These are phyloP conservation scores for Vaccinium corymbosum DNA, from an alignment of 148 eudicot genomes.

Conservation along the genomic window DNA sequence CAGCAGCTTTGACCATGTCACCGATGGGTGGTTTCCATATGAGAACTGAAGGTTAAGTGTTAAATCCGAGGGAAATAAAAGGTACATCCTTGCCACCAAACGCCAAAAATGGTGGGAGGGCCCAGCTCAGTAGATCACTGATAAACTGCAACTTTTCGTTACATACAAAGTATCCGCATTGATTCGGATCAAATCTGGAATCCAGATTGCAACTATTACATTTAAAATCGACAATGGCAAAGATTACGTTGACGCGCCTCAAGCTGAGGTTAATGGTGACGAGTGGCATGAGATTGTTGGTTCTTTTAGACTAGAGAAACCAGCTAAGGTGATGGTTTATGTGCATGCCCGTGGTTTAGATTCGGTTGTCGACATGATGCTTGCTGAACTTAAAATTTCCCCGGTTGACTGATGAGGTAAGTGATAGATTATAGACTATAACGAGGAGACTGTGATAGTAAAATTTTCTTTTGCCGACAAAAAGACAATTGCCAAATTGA, in stretches of 20 bases:
- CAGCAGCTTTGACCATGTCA: no score
- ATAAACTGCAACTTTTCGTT: constrained; percentile 59
- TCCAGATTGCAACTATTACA: constrained; percentile 39
- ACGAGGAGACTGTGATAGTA: not conserved
- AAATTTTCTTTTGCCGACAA: no score
- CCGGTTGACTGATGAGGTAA: constrained; percentile 85
- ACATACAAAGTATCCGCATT: constrained; percentile 97
- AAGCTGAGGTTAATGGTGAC: constrained; percentile 52
- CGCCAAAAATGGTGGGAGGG: constrained; percentile 93
- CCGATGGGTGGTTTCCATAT: no score
- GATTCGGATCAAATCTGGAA: constrained; percentile 62
- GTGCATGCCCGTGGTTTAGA: constrained; percentile 59
- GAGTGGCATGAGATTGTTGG: constrained; percentile 89
- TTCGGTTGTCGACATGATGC: constrained; percentile 71
- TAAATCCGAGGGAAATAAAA: not conserved
- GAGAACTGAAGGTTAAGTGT: no score
- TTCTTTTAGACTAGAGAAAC: constrained; percentile 72
- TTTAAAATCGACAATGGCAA: no score
- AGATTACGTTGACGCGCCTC: no score
- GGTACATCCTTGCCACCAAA: constrained; percentile 60
- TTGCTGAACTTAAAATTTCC: constrained; percentile 73
- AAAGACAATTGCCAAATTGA: no score
- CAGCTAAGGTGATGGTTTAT: constrained; percentile 66
- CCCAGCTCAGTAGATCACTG: constrained; percentile 89
- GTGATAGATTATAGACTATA: not conserved